Evolutionary conservation across 2,329 filamentous ascomycete genomes (phyloP).

Genomic region (Nectriaceae sp.): DNA sequence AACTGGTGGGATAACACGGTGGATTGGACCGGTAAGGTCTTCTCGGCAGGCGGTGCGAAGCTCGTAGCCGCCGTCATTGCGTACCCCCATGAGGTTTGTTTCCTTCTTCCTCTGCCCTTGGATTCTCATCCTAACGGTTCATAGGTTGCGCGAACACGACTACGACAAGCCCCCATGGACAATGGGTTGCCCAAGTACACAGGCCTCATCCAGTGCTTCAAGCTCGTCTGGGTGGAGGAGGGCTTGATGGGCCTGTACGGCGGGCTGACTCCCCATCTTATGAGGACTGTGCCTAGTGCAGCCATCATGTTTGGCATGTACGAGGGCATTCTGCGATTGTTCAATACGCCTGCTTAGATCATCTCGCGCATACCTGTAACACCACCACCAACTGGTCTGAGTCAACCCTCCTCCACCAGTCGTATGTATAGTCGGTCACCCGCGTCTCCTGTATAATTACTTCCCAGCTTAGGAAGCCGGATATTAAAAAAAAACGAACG

Average conservation of each 20-base stretch:
- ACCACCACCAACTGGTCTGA: no score
- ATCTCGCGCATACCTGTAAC: neutral
- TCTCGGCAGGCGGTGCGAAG: constrained; percentile 82
- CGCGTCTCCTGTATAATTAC: no score
- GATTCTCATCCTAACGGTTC: constrained; percentile 2
- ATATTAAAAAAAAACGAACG: no score
- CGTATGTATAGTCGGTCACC: no score
- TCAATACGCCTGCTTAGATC: constrained; percentile 42
- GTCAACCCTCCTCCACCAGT: no score
- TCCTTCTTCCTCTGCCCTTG: neutral
- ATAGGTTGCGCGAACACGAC: constrained; percentile 76
- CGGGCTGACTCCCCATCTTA: constrained; percentile 86
- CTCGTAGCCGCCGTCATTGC: constrained; percentile 80
- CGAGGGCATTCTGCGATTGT: constrained; percentile 56
- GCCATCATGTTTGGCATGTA: constrained; percentile 97
- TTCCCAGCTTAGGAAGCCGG: no score
- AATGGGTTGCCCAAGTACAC: constrained; percentile 81
- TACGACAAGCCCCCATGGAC: constrained; percentile 80
- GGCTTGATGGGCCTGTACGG: constrained; percentile 85
- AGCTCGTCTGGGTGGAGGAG: constrained; percentile 84
- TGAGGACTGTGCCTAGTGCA: constrained; percentile 87
- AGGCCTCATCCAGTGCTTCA: constrained; percentile 85
- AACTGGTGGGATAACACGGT: constrained; percentile 74
- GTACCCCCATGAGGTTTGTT: constrained; percentile 84
- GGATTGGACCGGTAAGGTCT: constrained; percentile 76